phyloP scores from a whole-genome alignment of 139 green algal species.

The Volvox africanus region DNA sequence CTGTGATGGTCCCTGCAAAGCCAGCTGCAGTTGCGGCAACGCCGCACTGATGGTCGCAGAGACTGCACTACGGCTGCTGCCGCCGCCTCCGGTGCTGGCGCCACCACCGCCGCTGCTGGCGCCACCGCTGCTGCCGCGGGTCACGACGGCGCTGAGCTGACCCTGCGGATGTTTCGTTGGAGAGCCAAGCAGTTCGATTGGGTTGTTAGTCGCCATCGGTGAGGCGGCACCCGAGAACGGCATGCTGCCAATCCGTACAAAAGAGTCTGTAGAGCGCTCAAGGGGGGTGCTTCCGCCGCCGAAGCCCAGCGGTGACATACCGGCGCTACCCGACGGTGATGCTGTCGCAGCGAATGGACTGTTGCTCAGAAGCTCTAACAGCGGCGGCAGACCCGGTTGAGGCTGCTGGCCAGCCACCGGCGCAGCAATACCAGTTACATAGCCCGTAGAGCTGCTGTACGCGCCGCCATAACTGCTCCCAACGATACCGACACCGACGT shows the following conservation, averaged over 20 bases:
- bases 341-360: not conserved
- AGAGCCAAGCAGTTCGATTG: not conserved
- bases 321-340: not conserved
- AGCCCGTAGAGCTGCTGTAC: not conserved
- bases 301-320: not conserved
- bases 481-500: not conserved
- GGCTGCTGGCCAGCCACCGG: not conserved
- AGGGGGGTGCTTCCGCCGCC: constrained; percentile 6
- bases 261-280: constrained; percentile 19
- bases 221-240: not conserved
- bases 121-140: constrained; percentile 2
- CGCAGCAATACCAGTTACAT: not conserved
- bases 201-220: not conserved
- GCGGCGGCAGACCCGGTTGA: not conserved
- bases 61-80: not conserved
- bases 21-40: not conserved
- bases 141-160: not conserved
- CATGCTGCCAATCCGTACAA: constrained; percentile 40
- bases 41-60: not conserved
- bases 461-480: not conserved
- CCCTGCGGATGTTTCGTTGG: not conserved
- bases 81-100: not conserved
- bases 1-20: not conserved
- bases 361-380: not conserved
- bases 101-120: not conserved